These are phyloP conservation scores for Seiridium cupressi DNA, from an alignment of 2,329 filamentous ascomycete species.

Conservation along the genomic window DNA sequence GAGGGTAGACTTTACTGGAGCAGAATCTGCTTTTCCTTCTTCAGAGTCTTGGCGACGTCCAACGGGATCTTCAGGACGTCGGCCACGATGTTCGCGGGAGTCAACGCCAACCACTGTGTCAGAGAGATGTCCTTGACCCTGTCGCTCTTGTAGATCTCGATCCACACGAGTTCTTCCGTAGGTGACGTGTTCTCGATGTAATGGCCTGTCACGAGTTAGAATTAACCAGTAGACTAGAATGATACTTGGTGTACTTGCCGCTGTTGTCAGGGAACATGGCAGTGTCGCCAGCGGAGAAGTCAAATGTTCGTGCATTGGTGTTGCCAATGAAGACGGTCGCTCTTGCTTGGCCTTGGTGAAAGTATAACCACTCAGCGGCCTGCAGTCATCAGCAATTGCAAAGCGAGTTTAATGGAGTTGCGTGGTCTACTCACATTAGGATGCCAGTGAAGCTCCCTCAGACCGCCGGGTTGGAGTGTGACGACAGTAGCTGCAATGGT, in stretches of 20 bases:
- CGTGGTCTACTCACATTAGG: conserved; percentile 50
- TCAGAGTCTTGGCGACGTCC: conserved; percentile 53
- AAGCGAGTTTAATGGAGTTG: not conserved
- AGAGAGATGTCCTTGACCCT: conserved; percentile 65
- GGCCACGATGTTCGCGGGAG: conserved; percentile 61
- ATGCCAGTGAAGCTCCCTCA: conserved; percentile 70
- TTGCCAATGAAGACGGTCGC: conserved; percentile 66
- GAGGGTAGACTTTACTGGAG: conserved; percentile 24
- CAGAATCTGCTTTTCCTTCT: conserved; percentile 64
- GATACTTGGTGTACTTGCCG: conserved; percentile 30
- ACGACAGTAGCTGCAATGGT: conserved; percentile 67
- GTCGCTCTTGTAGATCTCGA: conserved; percentile 69
- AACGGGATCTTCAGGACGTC: conserved; percentile 57
- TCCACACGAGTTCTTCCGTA: conserved; percentile 63
- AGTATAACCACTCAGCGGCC: conserved; percentile 72
- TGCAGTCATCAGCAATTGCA: conserved; percentile 21
- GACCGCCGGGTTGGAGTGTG: conserved; percentile 58
- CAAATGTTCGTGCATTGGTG: conserved; percentile 61
- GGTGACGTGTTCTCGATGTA: conserved; percentile 69
- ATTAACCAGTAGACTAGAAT: not conserved
- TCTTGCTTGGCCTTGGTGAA: conserved; percentile 59
- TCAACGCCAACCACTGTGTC: conserved; percentile 68
- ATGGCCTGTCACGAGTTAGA: conserved; percentile 39
- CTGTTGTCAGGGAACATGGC: conserved; percentile 67
- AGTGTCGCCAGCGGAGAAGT: conserved; percentile 66